These are phyloP conservation scores for Pontederia paniculata DNA, from an alignment of 176 grass and related monocot species.

Conservation along the genomic window DNA sequence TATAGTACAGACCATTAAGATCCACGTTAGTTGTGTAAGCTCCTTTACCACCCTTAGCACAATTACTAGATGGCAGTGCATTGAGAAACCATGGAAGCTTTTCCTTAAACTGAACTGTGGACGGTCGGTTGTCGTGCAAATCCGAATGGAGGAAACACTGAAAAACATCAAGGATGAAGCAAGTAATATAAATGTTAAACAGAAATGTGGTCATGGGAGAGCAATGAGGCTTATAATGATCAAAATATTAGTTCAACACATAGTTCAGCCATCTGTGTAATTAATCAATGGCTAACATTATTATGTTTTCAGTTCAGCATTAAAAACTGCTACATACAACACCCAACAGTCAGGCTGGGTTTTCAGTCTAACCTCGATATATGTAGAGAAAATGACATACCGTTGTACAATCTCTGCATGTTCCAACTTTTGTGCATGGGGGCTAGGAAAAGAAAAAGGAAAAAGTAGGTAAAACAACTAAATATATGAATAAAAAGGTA, in stretches of 20 bases:
- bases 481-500: background rate
- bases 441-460: conserved; percentile 52
- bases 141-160: conserved; percentile 74
- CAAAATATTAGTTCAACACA: no score
- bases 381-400: conserved; percentile 20
- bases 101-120: conserved; percentile 67
- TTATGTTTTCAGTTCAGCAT: no score
- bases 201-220: no score
- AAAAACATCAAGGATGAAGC: conserved; percentile 17
- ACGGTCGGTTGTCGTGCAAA: conserved; percentile 77
- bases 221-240: no score
- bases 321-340: no score
- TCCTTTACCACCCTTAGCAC: conserved; percentile 95
- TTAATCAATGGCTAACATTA: no score
- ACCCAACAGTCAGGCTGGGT: no score
- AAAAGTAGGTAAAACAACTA: conserved; percentile 33
- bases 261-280: no score
- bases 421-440: conserved; percentile 27
- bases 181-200: conserved; percentile 26
- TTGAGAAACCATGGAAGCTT: conserved; percentile 98
- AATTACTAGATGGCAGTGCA: conserved; percentile 88
- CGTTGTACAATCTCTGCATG: conserved; percentile 89
- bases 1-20: conserved; percentile 49
- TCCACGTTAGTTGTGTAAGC: conserved; percentile 94
- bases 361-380: background rate